Conservation (phyloP, 1,284 basidiomycete genomes). For the Boletus austroedulis region DNA sequence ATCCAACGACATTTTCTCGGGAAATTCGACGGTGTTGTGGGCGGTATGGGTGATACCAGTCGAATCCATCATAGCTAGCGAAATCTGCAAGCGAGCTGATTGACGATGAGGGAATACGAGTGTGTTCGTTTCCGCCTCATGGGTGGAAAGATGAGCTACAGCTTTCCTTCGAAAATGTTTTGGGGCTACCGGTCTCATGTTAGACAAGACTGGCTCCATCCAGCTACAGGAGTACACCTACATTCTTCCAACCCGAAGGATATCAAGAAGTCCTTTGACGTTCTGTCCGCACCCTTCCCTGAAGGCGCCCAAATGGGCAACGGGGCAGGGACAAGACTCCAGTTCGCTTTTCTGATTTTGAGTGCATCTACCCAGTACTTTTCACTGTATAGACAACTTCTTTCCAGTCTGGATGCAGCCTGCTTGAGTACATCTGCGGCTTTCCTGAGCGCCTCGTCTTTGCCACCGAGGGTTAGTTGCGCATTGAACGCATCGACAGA, state of each 20-base stretch:
- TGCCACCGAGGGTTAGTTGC: slow-evolving; percentile 69
- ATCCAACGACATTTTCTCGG: slow-evolving; percentile 45
- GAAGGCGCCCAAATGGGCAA: slow-evolving; percentile 63
- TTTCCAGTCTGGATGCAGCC: slow-evolving; percentile 67
- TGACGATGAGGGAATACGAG: slow-evolving; percentile 66
- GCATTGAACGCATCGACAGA: slow-evolving; percentile 74
- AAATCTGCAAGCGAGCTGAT: slow-evolving; percentile 56
- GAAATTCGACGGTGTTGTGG: slow-evolving; percentile 38
- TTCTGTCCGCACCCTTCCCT: slow-evolving; percentile 72
- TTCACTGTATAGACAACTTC: slow-evolving; percentile 56
- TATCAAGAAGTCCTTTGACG: slow-evolving; percentile 74
- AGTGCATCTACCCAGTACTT: slow-evolving; percentile 78
- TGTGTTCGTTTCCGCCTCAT: slow-evolving; percentile 41
- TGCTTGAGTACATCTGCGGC: slow-evolving; percentile 66
- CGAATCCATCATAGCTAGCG: slow-evolving; percentile 41
- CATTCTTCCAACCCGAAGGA: slow-evolving; percentile 78
- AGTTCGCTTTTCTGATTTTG: slow-evolving; percentile 68
- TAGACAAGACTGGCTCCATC: background rate
- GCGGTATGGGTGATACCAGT: slow-evolving; percentile 37
- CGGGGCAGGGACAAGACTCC: slow-evolving; percentile 74
- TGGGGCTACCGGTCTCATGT: slow-evolving; percentile 48
- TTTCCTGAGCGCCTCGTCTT: slow-evolving; percentile 71
- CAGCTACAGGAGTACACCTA: slow-evolving; percentile 36
- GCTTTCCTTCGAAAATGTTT: slow-evolving; percentile 59
- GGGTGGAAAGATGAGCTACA: slow-evolving; percentile 60